Evolutionary conservation across 2,329 filamentous ascomycete genomes (phyloP), one percentile per base, ranked within the genome.

Genomic region (Dactylella cylindrospora): DNA sequence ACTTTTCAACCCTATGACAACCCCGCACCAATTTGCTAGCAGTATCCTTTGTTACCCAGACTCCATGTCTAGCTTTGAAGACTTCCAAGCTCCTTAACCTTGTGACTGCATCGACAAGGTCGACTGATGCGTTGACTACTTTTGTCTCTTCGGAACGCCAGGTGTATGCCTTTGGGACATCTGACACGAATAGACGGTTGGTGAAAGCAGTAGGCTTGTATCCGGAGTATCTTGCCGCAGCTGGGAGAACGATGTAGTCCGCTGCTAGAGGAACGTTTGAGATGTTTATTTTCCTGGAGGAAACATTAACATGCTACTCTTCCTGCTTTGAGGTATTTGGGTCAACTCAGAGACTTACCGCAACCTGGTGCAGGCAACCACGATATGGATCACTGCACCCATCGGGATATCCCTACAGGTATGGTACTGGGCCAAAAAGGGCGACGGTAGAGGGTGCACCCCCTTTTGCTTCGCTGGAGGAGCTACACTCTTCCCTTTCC

Each of bases 181-280:
- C 68, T 2, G 69, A 70, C 20, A 67, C 68, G 52, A 70, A 70
- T n/a, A 70, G 52, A 3, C 68, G 40, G 9, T 43, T 61, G 6
- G 69, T 69, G 22, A 68, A 67, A 4, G 68, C 61, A 25, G 65
- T 65, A 4, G 67, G 51, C 10, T 39, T 66, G 23, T 66, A 67
- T 9, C 47, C 47, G 3, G 59, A 64, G 23, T 57, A 38, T 25
- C 45, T 66, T 9, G 60, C 31, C 8, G 64, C 59, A 5, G 50
- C 54, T 5, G 60, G 45, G 12, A 60, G 52, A 29, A 65, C 57
- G 8, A 60, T 54, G 33, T 69, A 68, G 49, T 69, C 67, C 8
- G 60, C 61, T 7, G 67, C 67, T n/a, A 68, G 64, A 6, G 43
- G 55, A 15, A 68, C 46, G 17, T 65, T 47, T 3, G 68, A 69